Evolutionary conservation across 257 asterid genomes (phyloP), one percentile per base, ranked within the genome.

Genomic region (Henckelia pumila): DNA sequence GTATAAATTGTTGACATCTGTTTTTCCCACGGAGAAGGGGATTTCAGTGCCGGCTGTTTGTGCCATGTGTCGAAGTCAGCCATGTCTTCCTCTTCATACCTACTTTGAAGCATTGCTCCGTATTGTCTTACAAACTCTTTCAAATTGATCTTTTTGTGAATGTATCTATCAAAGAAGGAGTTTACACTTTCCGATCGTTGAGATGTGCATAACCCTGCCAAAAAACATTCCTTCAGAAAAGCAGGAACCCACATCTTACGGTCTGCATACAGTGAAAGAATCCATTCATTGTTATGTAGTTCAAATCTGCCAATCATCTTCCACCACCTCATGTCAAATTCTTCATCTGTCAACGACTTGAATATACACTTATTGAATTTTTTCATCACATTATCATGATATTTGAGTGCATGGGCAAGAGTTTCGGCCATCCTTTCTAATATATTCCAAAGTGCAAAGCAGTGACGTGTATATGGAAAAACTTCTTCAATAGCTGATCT

Each of bases 11-110:
- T 76, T 9, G 98, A 93, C 97, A 90, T 86, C 73, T 93, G 97
- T 70, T 93, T 93, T 78, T 93, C 98, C 97, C 98, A 93, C 56
- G 98, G 98, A 32, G 98, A 93, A 66, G 98, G 98, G 1, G 98
- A 93, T 78, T 85, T 93, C 25, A 93, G 85, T 21, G 97, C 98
- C 11, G 98, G 96, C 78, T 89, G 98, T 83, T 89, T 93, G 85
- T 93, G 95, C 84, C 89, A 90, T 7, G 96, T 89, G 73, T 89
- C 98, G 71, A 93, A 93, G 71, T 93, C 95, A 44, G 98, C 95
- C 77, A 93, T 75, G 76, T 89, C 97, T 82, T 93, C 98, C 75
- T 93, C 98, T 79, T 90, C 96, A 29, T 80, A 80, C 83, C 96
- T 85, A 78, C 73, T 89, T 59, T 85, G 95, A 69, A 93, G 84